Base-by-base conservation (phyloP, 78 protist species). In the Protostelium mycophagum region DNA sequence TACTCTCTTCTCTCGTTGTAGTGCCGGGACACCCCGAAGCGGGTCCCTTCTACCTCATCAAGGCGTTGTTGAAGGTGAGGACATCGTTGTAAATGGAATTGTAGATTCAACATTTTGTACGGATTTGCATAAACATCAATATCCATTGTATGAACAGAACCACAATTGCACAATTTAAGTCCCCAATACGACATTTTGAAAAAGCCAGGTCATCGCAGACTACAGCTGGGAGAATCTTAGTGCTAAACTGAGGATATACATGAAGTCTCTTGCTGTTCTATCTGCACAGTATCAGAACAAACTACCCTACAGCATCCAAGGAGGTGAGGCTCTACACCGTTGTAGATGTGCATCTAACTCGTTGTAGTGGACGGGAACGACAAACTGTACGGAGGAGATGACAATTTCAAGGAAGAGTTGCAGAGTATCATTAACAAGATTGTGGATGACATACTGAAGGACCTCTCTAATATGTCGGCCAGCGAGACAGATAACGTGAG, bases 21-120 rank as follows among this genome's bases (percentile, higher is more conserved):
- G 93, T 93, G 34, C 98, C 98, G 0, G 98, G 97, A n/a, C 96
- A 94, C 85, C 98, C 98, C 28, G 97, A 96, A 28, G 38, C 85
- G 34, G 97, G 97, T 35, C 94, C 95, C 37, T 88, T 96, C 89
- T 96, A 92, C 90, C 34, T 97, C 34, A 37, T 93, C 87, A 88
- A 91, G 91, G 97, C 95, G 28, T 85, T 97, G 0, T 87, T 95
- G 38, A 91, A 92, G 37, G 96, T 87, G 73, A 51, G 73, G 5
- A 5, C 5, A 5, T 51, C 73, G 31, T 5, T 51, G 31, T 51
- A 51, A 25, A 25, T 5, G 5, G 31, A 51, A 16, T 5, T 51
- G 73, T 25, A 51, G 28, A 0, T 93, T 16, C 25, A 23, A 34
- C n/a, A 34, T 1, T 1, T n/a, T 34, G n/a, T 28, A 83, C 29